A percentile compares a stretch with the other conserved stretches of the same genome.
These are phyloP conservation scores for Aquilaria malaccensis DNA, from an alignment of 345 rosid genomes.

Conservation along the genomic window DNA sequence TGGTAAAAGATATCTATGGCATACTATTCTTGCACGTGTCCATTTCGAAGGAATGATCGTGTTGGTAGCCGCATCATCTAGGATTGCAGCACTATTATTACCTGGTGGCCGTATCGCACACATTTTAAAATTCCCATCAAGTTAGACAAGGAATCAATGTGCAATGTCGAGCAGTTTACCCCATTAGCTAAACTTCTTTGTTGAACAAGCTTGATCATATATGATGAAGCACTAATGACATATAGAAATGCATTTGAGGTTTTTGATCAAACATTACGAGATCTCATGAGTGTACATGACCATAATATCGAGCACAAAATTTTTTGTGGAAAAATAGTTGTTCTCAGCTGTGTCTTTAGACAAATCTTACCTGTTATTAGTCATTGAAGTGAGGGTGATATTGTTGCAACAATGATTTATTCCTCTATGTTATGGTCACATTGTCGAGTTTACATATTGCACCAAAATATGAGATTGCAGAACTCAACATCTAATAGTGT, in stretches of 20 bases:
- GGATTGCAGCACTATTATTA: background rate
- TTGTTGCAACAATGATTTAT: background rate
- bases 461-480: too few species aligned
- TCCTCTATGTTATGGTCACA: background rate
- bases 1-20: background rate
- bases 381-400: background rate
- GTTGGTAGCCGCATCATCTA: background rate
- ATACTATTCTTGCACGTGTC: background rate
- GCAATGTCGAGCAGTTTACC: background rate
- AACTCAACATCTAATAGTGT: too few species aligned
- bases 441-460: background rate
- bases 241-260: background rate
- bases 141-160: background rate
- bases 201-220: background rate
- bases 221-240: constrained; percentile 8
- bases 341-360: too few species aligned
- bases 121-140: background rate
- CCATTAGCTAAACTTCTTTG: background rate
- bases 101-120: constrained; percentile 2
- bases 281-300: too few species aligned
- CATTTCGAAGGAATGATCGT: background rate
- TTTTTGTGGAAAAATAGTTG: too few species aligned
- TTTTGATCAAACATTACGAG: background rate
- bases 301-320: too few species aligned
- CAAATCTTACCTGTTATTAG: background rate